Base-by-base conservation (phyloP, 1,284 basidiomycete genomes). In the Malassezia equina region DNA sequence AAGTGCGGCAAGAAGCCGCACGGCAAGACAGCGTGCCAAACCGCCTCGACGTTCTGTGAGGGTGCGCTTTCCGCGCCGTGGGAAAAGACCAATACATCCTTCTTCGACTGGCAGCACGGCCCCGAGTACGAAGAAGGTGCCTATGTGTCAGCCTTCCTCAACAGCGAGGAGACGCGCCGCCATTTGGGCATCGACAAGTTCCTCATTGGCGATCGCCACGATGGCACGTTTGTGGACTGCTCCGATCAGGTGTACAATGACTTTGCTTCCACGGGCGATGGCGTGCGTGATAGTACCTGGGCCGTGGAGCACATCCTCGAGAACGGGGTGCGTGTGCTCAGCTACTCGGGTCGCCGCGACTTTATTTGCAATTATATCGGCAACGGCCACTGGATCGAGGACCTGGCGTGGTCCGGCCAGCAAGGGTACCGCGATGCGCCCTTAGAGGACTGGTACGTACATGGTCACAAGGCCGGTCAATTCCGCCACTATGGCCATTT, bases 361-460 rank as follows among this genome's bases (percentile, higher is more conserved):
- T 71, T 69, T 42, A 72, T 72, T 51, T 74, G 71, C 61, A 74
- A 74, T 60, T 66, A 56, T 43, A 34, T 68, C 12, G 71, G 70
- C 24, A 69, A 67, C 47, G 58, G 57, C 9, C 47, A 49, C 33
- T 74, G 71, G 71, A 59, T 60, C 12, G 52, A 61, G 19, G 62
- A 60, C 4, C 53, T 74, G 15, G 53, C 63, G 6, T 74, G 71
- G 71, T 19, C 41, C 2, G 61, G 61, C 24, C 49, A 56, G 28
- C 33, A 67, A 11, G 56, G 55, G 4, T 74, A 62, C 61, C 57
- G 60, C 58, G 47, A 47, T n/a, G 50, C 55, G 0, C 48, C 47
- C 3, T 52, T 71, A 2, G 40, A 55, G 21, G 57, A 60, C 6
- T 74, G 71, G 71, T 61, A 41, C 47, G n/a, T 58, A 13, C 29